phyloP scores from a whole-genome alignment of 495 filamentous ascomycete species.

The Cercophora samala region DNA sequence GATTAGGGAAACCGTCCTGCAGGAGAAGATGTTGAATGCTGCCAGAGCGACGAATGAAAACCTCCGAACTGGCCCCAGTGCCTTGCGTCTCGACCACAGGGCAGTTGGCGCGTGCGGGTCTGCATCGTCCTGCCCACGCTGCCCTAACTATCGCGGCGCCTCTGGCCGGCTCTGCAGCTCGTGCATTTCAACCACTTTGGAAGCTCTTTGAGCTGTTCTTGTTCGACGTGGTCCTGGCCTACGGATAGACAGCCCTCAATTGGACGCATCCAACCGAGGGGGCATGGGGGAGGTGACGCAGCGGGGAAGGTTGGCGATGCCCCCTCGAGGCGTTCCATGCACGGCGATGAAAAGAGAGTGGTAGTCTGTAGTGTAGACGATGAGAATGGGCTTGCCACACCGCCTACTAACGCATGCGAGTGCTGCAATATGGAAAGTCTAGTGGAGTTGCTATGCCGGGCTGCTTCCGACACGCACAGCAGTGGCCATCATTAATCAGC shows the following conservation, averaged over 20 bases:
- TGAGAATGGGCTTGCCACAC: conserved; percentile 10
- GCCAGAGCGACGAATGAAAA: conserved; percentile 9
- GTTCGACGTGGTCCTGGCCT: not conserved
- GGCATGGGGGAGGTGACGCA: not conserved
- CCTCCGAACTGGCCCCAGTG: conserved; percentile 5
- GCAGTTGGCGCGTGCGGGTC: not conserved
- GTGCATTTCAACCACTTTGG: not conserved
- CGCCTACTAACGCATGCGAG: conserved; percentile 6
- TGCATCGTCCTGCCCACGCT: not conserved
- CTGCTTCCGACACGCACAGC: conserved; percentile 10
- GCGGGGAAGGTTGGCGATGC: not conserved
- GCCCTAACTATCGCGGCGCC: not conserved
- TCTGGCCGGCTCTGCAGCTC: not conserved
- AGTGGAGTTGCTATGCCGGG: not conserved
- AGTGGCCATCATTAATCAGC: not conserved
- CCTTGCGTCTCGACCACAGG: not conserved
- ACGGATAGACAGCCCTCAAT: not conserved
- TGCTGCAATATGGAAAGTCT: not conserved
- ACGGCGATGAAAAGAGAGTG: conserved; percentile 6
- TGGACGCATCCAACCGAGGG: not conserved
- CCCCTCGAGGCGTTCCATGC: conserved; percentile 7
- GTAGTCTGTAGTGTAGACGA: not conserved
- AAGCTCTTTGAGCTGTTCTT: not conserved
- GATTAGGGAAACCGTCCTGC: conserved; percentile 7
- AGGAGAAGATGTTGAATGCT: not conserved